Percentiles rank a stretch among this genome's conserved stretches.
Conservation (phyloP, 2,329 filamentous ascomycete genomes). For the Penicillium sp. region DNA sequence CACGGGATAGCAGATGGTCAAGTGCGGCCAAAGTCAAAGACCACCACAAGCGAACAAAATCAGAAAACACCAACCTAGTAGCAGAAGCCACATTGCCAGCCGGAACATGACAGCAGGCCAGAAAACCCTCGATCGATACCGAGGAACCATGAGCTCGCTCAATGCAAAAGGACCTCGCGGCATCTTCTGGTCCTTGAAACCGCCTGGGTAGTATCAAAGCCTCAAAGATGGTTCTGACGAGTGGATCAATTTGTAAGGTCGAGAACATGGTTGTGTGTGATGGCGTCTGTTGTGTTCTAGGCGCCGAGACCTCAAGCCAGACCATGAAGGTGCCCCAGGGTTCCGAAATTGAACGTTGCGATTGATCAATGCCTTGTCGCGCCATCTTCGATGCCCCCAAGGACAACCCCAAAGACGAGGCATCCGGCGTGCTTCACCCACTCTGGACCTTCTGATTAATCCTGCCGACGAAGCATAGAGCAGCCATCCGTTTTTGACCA, state of each 20-base stretch:
- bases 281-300: conserved; percentile 36
- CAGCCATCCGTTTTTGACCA: conserved; percentile 57
- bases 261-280: conserved; percentile 42
- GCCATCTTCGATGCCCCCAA: conserved; percentile 38
- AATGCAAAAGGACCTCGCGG: conserved; percentile 51
- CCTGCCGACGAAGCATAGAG: conserved; percentile 36
- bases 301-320: conserved; percentile 18
- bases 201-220: conserved; percentile 22
- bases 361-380: conserved; percentile 9
- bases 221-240: conserved; percentile 50
- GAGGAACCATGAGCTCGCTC: conserved; percentile 37
- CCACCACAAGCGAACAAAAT: conserved; percentile 11
- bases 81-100: conserved; percentile 21
- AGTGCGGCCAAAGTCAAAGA: conserved; percentile 10
- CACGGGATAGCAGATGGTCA: conserved; percentile 39
- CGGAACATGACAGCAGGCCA: conserved; percentile 38
- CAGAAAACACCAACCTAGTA: conserved; percentile 16
- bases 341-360: conserved; percentile 12
- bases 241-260: conserved; percentile 39
- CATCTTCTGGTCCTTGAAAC: conserved; percentile 27
- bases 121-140: conserved; percentile 21
- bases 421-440: conserved; percentile 48
- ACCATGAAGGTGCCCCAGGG: conserved; percentile 15
- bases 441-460: conserved; percentile 41
- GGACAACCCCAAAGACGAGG: conserved; percentile 43